Evolutionary conservation across 306 rosid species (phyloP).

Genomic region (Castanea crenata): DNA sequence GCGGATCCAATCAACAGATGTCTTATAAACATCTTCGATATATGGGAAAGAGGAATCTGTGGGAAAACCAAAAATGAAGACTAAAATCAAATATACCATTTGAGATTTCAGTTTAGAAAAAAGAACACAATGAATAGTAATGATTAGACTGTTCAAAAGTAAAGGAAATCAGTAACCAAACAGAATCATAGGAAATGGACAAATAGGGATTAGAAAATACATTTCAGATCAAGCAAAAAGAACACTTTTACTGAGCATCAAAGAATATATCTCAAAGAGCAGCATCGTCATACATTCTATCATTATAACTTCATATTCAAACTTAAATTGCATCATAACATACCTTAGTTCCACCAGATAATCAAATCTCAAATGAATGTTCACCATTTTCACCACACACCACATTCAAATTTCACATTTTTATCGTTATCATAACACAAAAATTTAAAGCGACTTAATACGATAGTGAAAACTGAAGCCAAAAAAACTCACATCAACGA

Average conservation of each 20-base stretch:
- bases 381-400: neutral
- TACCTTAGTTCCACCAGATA: conserved; percentile 4
- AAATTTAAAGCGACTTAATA: neutral
- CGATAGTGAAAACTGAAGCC: neutral
- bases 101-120: neutral
- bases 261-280: neutral
- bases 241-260: neutral
- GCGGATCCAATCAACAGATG: conserved; percentile 65
- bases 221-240: neutral
- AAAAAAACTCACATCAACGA: conserved; percentile 61
- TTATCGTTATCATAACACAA: neutral
- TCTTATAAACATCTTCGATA: conserved; percentile 53
- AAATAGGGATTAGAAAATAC: neutral
- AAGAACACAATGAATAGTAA: neutral
- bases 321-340: neutral
- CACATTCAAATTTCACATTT: neutral
- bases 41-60: conserved; percentile 64
- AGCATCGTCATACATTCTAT: neutral
- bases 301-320: neutral
- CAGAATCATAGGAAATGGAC: neutral
- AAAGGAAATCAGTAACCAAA: neutral
- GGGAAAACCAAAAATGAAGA: conserved; percentile 10
- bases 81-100: neutral
- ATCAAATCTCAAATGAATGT: neutral
- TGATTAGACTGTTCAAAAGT: neutral